Evolutionary conservation across 202 grass and related monocot species (phyloP).

Genomic region (Saccharum hybrid): DNA sequence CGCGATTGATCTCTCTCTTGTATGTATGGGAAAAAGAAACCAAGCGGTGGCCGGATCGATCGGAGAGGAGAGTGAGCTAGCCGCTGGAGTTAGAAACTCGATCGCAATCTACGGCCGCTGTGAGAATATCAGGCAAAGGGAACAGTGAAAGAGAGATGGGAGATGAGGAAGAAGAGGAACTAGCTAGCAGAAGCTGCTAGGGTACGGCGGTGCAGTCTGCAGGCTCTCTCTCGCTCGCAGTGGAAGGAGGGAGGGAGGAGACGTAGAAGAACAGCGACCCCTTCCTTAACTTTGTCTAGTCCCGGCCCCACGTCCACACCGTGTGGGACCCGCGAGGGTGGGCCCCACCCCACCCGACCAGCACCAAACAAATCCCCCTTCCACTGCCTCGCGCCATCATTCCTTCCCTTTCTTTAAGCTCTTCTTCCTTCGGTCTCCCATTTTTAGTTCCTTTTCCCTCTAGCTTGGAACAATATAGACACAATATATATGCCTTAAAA

Average conservation of each 20-base stretch:
- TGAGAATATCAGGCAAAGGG: too few species aligned
- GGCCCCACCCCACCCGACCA: conserved; percentile 6
- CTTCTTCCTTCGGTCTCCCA: not conserved
- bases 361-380: conserved; percentile 64
- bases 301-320: not conserved
- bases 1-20: conserved; percentile 23
- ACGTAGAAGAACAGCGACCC: conserved; percentile 64
- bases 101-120: conserved; percentile 20
- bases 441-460: not conserved
- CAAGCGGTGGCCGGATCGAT: too few species aligned
- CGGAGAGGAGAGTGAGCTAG: not conserved
- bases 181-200: conserved; percentile 37
- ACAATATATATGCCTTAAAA: too few species aligned
- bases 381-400: conserved; percentile 52
- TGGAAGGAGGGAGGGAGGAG: conserved; percentile 34
- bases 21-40: too few species aligned
- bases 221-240: not conserved
- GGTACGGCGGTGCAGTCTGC: conserved; percentile 1
- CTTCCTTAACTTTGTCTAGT: conserved; percentile 23
- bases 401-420: not conserved
- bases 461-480: too few species aligned
- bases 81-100: not conserved
- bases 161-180: not conserved
- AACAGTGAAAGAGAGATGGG: not conserved
- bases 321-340: conserved; percentile 19